Conservation (phyloP, 78 protist genomes). For the Dictyostelium intermedium region DNA sequence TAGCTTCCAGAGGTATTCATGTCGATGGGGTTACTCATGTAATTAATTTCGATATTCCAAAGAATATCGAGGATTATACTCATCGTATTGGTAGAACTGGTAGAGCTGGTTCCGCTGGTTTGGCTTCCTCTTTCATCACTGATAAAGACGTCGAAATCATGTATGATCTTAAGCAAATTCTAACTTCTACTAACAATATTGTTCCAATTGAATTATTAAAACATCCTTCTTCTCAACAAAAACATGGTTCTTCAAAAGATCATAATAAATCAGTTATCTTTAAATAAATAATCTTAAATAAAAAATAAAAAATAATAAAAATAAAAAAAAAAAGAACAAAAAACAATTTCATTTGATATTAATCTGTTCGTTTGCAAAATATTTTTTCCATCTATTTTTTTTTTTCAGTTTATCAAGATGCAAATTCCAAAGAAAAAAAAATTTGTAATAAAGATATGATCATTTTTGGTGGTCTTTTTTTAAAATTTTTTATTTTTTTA, state of each 20-base stretch:
- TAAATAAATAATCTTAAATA: conserved; percentile 22
- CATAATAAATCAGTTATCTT: conserved; percentile 64
- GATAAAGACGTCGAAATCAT: conserved; percentile 84
- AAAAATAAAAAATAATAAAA: background rate
- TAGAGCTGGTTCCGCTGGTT: conserved; percentile 96
- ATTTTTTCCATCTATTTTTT: too few species aligned
- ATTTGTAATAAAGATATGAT: too few species aligned
- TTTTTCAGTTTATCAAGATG: too few species aligned
- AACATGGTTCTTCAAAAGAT: conserved; percentile 36
- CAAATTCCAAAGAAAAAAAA: too few species aligned
- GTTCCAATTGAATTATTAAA: conserved; percentile 75
- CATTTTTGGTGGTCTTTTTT: too few species aligned
- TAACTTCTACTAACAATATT: conserved; percentile 32
- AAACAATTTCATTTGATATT: too few species aligned
- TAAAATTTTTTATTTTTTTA: background rate
- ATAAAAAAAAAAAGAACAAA: background rate
- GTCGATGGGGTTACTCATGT: conserved; percentile 92
- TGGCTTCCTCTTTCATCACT: conserved; percentile 91
- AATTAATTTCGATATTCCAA: conserved; percentile 96
- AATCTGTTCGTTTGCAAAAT: too few species aligned
- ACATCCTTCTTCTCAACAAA: conserved; percentile 65
- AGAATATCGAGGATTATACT: conserved; percentile 82
- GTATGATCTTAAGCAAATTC: conserved; percentile 86
- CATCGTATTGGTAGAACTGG: conserved; percentile 98
- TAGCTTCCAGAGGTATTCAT: conserved; percentile 93